These are phyloP conservation scores for Sequoia sempervirens DNA, from an alignment of 75 land plant species.

Conservation along the genomic window DNA sequence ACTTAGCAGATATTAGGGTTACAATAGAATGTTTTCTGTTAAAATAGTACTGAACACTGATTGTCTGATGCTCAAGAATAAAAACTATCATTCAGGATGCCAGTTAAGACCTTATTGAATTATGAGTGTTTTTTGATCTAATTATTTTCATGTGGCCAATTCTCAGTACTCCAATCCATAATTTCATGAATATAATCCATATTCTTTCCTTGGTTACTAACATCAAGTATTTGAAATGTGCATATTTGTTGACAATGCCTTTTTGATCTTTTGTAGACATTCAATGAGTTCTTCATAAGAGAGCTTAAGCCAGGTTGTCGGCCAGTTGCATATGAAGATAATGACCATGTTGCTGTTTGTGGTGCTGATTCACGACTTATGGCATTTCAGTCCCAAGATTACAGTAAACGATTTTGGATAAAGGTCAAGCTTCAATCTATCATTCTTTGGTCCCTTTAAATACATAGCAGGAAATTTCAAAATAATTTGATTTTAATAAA, in stretches of 20 bases:
- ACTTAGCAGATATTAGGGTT: not conserved
- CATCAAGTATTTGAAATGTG: not conserved
- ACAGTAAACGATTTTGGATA: slow-evolving; percentile 50
- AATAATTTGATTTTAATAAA: not conserved
- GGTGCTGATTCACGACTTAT: slow-evolving; percentile 89
- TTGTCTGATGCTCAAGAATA: not conserved
- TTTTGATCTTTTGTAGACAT: slow-evolving; percentile 56
- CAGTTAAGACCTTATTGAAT: not conserved
- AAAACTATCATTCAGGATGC: not conserved
- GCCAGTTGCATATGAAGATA: slow-evolving; percentile 56
- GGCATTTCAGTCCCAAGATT: slow-evolving; percentile 63
- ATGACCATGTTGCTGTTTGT: slow-evolving; percentile 83
- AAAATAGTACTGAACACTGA: not conserved
- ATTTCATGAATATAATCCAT: not conserved
- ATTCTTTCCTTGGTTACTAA: not conserved
- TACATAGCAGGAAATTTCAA: not conserved
- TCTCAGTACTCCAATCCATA: not conserved
- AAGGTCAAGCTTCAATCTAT: slow-evolving; percentile 13
- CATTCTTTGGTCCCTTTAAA: not conserved
- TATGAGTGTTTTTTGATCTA: not conserved
- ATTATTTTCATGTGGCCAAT: not conserved
- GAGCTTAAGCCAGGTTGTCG: slow-evolving; percentile 84
- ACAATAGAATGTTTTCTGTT: not conserved
- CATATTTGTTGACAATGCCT: not conserved
- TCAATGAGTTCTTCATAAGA: slow-evolving; percentile 91